Evolutionary conservation across 1,139 yeast genomes (phyloP).

Genomic region (Candida anutae): DNA sequence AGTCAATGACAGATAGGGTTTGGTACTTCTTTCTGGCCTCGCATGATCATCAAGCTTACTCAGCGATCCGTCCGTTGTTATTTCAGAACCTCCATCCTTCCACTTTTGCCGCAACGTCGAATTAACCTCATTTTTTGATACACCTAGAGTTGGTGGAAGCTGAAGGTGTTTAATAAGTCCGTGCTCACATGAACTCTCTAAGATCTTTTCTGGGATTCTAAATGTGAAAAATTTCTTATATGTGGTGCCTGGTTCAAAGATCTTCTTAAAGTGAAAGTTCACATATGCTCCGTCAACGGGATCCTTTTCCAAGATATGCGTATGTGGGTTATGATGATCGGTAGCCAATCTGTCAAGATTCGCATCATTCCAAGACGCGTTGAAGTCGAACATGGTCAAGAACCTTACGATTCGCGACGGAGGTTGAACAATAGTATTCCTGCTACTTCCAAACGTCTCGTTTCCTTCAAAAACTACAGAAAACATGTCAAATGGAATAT

Average conservation of each 20-base stretch:
- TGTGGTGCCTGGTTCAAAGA: conserved; percentile 24
- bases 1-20: conserved; percentile 15
- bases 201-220: conserved; percentile 27
- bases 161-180: conserved; percentile 29
- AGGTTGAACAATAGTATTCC: conserved; percentile 11
- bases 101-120: conserved; percentile 21
- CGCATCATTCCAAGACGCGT: conserved; percentile 37
- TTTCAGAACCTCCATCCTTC: conserved; percentile 10
- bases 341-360: conserved; percentile 21
- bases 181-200: conserved; percentile 32
- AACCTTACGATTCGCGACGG: conserved; percentile 16
- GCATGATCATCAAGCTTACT: conserved; percentile 4
- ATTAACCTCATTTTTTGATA: conserved; percentile 20
- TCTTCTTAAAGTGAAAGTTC: conserved; percentile 19
- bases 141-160: conserved; percentile 29
- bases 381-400: conserved; percentile 34
- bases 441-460: conserved; percentile 16
- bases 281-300: conserved; percentile 25
- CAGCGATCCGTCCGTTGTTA: neutral
- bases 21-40: conserved; percentile 1
- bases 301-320: conserved; percentile 15
- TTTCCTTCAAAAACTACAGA: conserved; percentile 31
- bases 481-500: conserved; percentile 34
- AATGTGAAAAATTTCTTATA: conserved; percentile 37
- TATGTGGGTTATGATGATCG: conserved; percentile 22